phyloP scores from a whole-genome alignment of 495 filamentous ascomycete genomes.

The Podospora pseudoanserina region DNA sequence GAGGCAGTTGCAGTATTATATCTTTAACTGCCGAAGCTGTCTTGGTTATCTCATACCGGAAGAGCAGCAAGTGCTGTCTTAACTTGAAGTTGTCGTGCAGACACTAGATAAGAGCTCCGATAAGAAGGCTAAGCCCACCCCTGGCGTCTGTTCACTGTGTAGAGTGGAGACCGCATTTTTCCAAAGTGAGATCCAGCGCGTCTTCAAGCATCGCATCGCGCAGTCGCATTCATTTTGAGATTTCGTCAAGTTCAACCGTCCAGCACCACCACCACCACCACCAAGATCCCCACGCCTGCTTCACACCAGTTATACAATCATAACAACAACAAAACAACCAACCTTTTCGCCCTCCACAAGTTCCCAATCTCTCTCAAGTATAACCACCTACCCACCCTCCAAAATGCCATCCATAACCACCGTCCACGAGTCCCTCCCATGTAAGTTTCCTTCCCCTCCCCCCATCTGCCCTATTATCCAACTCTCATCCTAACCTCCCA shows the following conservation, averaged over 20 bases:
- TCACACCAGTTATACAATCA: background rate
- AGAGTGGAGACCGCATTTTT: conserved; percentile 15
- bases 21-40: background rate
- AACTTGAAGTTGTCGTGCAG: background rate
- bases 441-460: conserved; percentile 44
- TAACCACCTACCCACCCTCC: conserved; percentile 3
- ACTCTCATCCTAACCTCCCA: conserved; percentile 31
- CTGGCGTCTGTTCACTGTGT: background rate
- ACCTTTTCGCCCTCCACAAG: conserved; percentile 4
- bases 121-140: background rate
- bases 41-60: background rate
- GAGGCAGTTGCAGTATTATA: too few species aligned
- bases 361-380: conserved; percentile 10
- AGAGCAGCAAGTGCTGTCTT: background rate
- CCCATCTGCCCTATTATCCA: conserved; percentile 8
- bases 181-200: background rate
- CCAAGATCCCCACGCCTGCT: background rate
- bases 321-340: background rate
- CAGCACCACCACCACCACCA: background rate
- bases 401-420: conserved; percentile 67
- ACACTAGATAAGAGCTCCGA: background rate
- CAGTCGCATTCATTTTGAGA: conserved; percentile 9
- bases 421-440: conserved; percentile 80
- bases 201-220: conserved; percentile 2
- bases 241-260: background rate